A percentile compares a stretch with the other conserved stretches of the same genome.
These are phyloP conservation scores for Paramecium bursaria DNA, from an alignment of 73 alveolate genomes.

Conservation along the genomic window DNA sequence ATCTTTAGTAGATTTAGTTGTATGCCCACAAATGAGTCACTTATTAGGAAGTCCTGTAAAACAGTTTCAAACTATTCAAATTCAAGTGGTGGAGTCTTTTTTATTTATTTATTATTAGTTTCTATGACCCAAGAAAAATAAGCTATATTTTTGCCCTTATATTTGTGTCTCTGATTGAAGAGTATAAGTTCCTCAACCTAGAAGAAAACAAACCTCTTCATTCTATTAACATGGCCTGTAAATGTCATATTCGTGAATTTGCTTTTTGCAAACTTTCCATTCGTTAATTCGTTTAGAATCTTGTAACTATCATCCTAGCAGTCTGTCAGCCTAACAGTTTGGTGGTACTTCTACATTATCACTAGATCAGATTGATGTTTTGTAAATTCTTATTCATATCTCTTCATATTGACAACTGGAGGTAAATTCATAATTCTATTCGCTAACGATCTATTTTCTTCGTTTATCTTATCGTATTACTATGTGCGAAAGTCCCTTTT, in stretches of 20 bases:
- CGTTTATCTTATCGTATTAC: not conserved
- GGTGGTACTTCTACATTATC: constrained; percentile 40
- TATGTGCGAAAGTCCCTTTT: not conserved
- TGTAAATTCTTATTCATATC: constrained; percentile 2
- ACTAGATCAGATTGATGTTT: constrained; percentile 37
- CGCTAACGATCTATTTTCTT: constrained; percentile 37
- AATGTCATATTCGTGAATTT: constrained; percentile 13
- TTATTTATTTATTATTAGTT: not conserved
- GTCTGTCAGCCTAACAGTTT: not conserved
- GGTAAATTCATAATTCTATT: constrained; percentile 46
- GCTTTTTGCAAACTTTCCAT: constrained; percentile 3
- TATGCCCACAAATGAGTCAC: constrained; percentile 1
- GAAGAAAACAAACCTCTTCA: not conserved
- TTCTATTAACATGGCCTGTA: not conserved
- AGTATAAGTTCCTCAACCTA: not conserved
- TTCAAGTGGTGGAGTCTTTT: constrained; percentile 27
- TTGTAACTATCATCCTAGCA: not conserved
- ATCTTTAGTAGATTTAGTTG: not conserved
- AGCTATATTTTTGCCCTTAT: constrained; percentile 11
- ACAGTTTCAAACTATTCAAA: constrained; percentile 1
- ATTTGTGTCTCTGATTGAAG: not conserved
- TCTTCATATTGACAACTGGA: constrained; percentile 34
- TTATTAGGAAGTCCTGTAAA: constrained; percentile 8
- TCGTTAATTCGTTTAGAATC: constrained; percentile 2
- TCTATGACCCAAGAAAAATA: not conserved